These are phyloP conservation scores for Casaregolazyma suthepensis DNA, from an alignment of 1,139 yeast genomes.

Conservation along the genomic window DNA sequence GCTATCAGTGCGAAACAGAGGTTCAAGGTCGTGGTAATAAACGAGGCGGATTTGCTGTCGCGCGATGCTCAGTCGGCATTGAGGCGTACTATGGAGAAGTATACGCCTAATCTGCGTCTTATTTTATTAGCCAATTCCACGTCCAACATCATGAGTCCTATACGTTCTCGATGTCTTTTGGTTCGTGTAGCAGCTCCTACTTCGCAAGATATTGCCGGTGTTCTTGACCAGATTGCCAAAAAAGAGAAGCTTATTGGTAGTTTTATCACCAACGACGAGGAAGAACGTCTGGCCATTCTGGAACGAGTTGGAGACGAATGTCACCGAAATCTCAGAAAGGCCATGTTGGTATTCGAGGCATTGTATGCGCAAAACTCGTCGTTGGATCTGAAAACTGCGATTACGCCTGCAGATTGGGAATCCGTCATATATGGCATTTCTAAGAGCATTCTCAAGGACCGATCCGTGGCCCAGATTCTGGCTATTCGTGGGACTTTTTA, in stretches of 20 bases:
- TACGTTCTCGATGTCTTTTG: conserved; percentile 83
- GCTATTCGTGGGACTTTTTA: conserved; percentile 70
- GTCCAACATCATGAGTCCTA: conserved; percentile 88
- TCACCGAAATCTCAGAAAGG: conserved; percentile 69
- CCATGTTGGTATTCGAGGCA: conserved; percentile 78
- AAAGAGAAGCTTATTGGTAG: conserved; percentile 44
- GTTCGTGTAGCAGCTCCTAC: conserved; percentile 84
- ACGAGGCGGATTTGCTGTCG: conserved; percentile 88
- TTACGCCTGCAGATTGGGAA: conserved; percentile 81
- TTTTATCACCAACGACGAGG: conserved; percentile 39
- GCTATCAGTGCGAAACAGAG: conserved; percentile 69
- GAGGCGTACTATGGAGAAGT: conserved; percentile 97
- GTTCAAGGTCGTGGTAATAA: conserved; percentile 86
- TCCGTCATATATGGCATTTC: conserved; percentile 64
- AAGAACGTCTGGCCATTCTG: conserved; percentile 36
- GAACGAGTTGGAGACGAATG: conserved; percentile 49
- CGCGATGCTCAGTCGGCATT: conserved; percentile 98
- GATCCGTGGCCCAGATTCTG: conserved; percentile 59
- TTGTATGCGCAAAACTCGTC: conserved; percentile 57
- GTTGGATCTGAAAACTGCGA: conserved; percentile 32
- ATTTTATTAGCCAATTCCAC: conserved; percentile 84
- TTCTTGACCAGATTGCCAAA: conserved; percentile 50
- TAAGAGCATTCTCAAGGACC: conserved; percentile 48
- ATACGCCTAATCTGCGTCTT: conserved; percentile 78
- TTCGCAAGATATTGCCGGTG: conserved; percentile 46